phyloP scores from a whole-genome alignment of 2,329 filamentous ascomycete species.

The Xylaria sp. region DNA sequence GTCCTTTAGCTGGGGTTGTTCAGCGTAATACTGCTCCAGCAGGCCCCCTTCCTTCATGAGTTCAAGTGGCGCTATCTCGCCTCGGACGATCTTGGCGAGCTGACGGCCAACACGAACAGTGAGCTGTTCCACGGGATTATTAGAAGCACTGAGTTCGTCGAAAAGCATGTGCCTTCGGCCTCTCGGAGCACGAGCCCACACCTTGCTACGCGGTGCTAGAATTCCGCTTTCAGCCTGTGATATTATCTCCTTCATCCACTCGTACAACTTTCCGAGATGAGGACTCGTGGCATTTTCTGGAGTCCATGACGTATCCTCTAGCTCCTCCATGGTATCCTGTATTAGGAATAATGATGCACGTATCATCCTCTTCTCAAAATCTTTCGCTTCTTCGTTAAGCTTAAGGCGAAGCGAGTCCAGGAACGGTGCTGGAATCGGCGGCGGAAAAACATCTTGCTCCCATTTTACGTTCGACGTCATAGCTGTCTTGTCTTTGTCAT shows the following conservation, averaged over 20 bases:
- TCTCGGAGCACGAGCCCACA: conserved; percentile 1
- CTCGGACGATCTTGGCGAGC: not conserved
- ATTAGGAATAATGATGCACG: not conserved
- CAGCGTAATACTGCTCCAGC: not conserved
- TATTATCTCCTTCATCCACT: conserved; percentile 3
- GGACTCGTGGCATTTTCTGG: not conserved
- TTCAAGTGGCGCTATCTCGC: not conserved
- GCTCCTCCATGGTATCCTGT: not conserved
- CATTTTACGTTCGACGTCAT: not conserved
- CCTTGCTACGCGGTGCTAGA: not conserved
- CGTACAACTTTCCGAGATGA: not conserved
- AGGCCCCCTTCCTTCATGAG: not conserved
- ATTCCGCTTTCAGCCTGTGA: not conserved
- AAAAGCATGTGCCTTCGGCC: conserved; percentile 1
- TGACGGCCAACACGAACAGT: not conserved
- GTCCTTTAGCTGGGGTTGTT: not conserved
- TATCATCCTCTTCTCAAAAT: not conserved
- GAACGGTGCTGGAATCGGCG: not conserved
- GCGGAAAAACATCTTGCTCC: not conserved
- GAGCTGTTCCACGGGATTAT: not conserved
- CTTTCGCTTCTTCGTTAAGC: not conserved
- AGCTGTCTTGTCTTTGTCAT: not conserved
- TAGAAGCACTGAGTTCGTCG: not conserved
- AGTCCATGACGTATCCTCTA: not conserved
- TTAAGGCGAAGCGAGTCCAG: not conserved